Percentiles rank a stretch among this genome's conserved stretches.
Evolutionary conservation across 257 asterid species (phyloP).

Genomic region (Marsdenia floribunda): DNA sequence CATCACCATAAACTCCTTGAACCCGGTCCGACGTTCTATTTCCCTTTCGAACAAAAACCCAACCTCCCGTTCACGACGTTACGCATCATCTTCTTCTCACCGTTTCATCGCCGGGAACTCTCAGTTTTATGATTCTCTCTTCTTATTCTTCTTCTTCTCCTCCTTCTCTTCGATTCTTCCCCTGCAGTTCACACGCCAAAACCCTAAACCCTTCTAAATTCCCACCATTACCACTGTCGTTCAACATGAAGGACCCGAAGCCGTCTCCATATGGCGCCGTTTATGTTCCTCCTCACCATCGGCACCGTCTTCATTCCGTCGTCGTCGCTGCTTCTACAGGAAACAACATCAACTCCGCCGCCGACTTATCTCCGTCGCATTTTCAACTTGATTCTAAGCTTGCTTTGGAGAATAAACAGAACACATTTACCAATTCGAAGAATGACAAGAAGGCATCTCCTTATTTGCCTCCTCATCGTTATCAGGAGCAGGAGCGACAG

Average conservation of each 20-base stretch:
- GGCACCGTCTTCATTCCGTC: constrained; percentile 37
- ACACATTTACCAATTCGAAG: constrained; percentile 25
- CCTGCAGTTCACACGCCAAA: constrained; percentile 28
- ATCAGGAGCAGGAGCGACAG: constrained; percentile 28
- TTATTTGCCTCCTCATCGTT: constrained; percentile 43
- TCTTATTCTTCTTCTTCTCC: constrained; percentile 26
- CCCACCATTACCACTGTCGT: constrained; percentile 20
- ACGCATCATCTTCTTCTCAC: neutral
- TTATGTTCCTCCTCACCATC: constrained; percentile 77
- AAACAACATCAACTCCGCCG: constrained; percentile 13
- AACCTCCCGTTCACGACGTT: neutral
- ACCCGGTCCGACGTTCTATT: neutral
- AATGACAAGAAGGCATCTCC: constrained; percentile 33
- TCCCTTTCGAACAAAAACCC: neutral
- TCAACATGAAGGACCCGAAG: constrained; percentile 53
- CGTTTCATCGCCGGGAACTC: constrained; percentile 7
- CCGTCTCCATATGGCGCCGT: constrained; percentile 48
- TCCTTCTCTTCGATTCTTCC: constrained; percentile 32
- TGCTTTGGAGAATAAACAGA: constrained; percentile 21
- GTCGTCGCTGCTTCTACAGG: constrained; percentile 26
- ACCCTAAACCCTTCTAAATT: constrained; percentile 45
- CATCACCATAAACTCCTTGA: neutral
- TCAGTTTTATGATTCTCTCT: constrained; percentile 40
- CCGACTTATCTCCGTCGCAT: constrained; percentile 8
- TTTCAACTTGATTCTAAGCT: constrained; percentile 24